These are phyloP conservation scores for Phytophthora sansomeana DNA, from an alignment of 352 stramenopile species.

Conservation along the genomic window DNA sequence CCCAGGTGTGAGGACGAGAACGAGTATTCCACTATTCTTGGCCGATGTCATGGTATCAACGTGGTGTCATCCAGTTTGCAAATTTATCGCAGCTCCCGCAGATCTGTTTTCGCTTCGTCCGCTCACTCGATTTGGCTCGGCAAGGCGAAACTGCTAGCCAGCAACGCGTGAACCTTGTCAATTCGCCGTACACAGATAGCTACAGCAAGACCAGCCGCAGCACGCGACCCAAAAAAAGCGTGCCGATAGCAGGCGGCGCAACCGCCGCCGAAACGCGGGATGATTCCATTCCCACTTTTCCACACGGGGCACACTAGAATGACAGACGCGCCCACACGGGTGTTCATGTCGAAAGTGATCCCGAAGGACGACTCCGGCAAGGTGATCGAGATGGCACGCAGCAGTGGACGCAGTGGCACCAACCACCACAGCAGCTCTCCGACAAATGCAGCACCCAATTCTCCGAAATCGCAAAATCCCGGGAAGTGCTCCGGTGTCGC, in stretches of 20 bases:
- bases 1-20: conserved; percentile 32
- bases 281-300: conserved; percentile 82
- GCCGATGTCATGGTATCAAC: neutral
- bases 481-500: conserved; percentile 27
- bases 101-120: conserved; percentile 23
- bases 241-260: conserved; percentile 20
- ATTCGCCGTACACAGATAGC: conserved; percentile 20
- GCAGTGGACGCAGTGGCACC: conserved; percentile 42
- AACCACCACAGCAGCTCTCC: conserved; percentile 6
- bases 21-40: conserved; percentile 35
- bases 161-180: conserved; percentile 18
- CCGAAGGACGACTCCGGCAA: conserved; percentile 53
- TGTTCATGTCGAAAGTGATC: conserved; percentile 80
- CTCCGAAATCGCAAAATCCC: conserved; percentile 25
- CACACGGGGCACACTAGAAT: conserved; percentile 82
- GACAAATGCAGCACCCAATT: conserved; percentile 23
- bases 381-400: conserved; percentile 38
- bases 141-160: conserved; percentile 15
- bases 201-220: neutral
- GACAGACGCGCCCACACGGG: conserved; percentile 63
- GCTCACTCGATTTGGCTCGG: conserved; percentile 6
- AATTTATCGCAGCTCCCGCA: conserved; percentile 33
- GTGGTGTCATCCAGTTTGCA: conserved; percentile 28
- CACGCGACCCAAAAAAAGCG: conserved; percentile 20
- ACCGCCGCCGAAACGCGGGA: conserved; percentile 37